Conservation (phyloP, 1,284 basidiomycete species). For the Naganishia liquefaciens region DNA sequence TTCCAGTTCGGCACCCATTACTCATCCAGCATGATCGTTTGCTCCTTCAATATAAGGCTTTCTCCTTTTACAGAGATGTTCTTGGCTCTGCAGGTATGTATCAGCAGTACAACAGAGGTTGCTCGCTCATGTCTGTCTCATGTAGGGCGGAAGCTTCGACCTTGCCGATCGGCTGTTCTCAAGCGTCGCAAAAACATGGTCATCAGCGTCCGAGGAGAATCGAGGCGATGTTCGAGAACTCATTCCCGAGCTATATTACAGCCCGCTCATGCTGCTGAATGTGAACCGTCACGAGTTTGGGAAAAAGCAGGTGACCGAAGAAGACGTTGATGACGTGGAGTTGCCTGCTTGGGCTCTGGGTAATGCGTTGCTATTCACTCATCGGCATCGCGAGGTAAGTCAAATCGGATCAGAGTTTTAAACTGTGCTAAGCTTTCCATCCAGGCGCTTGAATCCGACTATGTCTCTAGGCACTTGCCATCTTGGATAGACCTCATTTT, state of each 20-base stretch:
- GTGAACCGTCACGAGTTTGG: slow-evolving; percentile 77
- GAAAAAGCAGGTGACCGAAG: slow-evolving; percentile 74
- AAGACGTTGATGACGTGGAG: slow-evolving; percentile 81
- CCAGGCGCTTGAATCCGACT: slow-evolving; percentile 84
- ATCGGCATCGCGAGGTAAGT: slow-evolving; percentile 71
- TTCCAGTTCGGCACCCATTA: slow-evolving; percentile 95
- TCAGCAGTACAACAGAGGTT: slow-evolving; percentile 36
- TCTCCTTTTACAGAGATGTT: slow-evolving; percentile 91
- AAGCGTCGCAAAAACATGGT: slow-evolving; percentile 76
- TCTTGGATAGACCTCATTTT: slow-evolving; percentile 88
- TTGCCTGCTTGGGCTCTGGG: slow-evolving; percentile 87
- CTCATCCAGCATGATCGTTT: slow-evolving; percentile 94
- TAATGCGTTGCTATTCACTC: slow-evolving; percentile 81
- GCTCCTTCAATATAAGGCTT: slow-evolving; percentile 87
- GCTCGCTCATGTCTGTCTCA: not conserved
- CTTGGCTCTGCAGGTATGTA: slow-evolving; percentile 63
- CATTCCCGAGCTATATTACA: slow-evolving; percentile 83
- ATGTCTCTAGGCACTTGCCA: slow-evolving; percentile 81
- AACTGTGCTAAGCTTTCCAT: not conserved
- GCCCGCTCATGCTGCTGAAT: slow-evolving; percentile 57
- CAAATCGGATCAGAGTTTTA: not conserved
- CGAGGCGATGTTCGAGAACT: slow-evolving; percentile 92
- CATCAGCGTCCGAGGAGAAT: slow-evolving; percentile 80
- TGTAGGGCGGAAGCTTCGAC: slow-evolving; percentile 87
- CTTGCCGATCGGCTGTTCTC: slow-evolving; percentile 89